These are phyloP conservation scores for Hortiboletus campestris DNA, from an alignment of 768 basidiomycete genomes.

Conservation along the genomic window DNA sequence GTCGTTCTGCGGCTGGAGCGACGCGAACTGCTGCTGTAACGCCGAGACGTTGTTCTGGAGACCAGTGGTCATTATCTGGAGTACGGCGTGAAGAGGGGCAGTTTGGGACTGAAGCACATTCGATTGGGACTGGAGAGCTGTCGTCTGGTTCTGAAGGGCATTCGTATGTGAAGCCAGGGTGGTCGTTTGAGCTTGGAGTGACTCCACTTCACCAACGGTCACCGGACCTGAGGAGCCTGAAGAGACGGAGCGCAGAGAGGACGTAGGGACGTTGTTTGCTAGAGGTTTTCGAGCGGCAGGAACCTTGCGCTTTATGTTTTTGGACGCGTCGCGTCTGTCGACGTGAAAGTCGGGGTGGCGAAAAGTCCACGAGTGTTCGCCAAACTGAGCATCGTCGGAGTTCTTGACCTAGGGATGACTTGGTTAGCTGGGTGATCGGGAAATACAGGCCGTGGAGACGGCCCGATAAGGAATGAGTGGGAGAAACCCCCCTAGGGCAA, in stretches of 20 bases:
- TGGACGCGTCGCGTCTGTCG: conserved; percentile 52
- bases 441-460: neutral
- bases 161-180: conserved; percentile 30
- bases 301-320: conserved; percentile 65
- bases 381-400: conserved; percentile 73
- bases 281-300: conserved; percentile 36
- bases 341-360: conserved; percentile 53
- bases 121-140: conserved; percentile 27
- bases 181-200: conserved; percentile 29
- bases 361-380: conserved; percentile 57
- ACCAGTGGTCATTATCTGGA: conserved; percentile 32
- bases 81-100: conserved; percentile 32
- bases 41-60: conserved; percentile 26
- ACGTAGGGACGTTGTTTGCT: conserved; percentile 27
- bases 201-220: conserved; percentile 24
- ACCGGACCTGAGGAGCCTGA: conserved; percentile 28
- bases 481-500: conserved; percentile 12
- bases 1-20: conserved; percentile 30
- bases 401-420: conserved; percentile 62
- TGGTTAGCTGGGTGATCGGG: neutral
- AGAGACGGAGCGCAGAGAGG: conserved; percentile 26
- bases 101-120: conserved; percentile 30
- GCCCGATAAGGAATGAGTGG: neutral
- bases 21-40: conserved; percentile 29
- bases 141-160: conserved; percentile 30